phyloP scores from a whole-genome alignment of 2,329 filamentous ascomycete species.

The Epichloe hybrida region DNA sequence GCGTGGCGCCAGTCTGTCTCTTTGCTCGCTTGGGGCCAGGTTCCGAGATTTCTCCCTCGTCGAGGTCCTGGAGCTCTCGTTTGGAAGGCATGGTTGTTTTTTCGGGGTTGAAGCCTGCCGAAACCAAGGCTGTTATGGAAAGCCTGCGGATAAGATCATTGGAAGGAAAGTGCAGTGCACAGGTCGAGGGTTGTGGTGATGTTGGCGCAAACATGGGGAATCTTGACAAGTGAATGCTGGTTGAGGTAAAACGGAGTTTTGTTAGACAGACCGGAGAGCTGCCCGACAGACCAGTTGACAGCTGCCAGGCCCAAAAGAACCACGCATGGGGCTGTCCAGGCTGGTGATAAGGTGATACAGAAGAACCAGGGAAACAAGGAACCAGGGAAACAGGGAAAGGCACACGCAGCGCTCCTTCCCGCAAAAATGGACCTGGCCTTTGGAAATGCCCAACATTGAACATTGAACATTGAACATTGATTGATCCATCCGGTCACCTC shows the following conservation, averaged over 20 bases:
- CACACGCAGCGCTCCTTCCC: not conserved
- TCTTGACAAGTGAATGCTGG: not conserved
- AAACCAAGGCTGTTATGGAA: not conserved
- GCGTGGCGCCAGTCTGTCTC: conserved; percentile 14
- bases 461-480: no score
- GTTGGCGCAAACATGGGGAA: not conserved
- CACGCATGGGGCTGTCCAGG: no score
- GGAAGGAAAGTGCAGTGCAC: not conserved
- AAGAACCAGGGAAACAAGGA: no score
- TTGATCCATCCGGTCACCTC: not conserved
- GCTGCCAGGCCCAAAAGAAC: no score
- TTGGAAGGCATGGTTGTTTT: conserved; percentile 21
- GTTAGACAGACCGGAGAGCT: no score
- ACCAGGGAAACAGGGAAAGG: no score
- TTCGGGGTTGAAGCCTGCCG: not conserved
- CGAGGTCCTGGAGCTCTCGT: conserved; percentile 18
- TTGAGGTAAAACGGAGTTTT: no score
- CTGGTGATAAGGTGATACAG: no score
- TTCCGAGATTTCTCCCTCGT: conserved; percentile 15
- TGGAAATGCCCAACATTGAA: no score
- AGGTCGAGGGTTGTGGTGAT: not conserved
- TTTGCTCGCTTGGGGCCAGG: conserved; percentile 15
- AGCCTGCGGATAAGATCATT: not conserved
- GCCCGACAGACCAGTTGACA: no score
- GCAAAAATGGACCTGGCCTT: not conserved